phyloP scores from a whole-genome alignment of 23 red algal genomes.

The Cyanidioschyzon merolae region DNA sequence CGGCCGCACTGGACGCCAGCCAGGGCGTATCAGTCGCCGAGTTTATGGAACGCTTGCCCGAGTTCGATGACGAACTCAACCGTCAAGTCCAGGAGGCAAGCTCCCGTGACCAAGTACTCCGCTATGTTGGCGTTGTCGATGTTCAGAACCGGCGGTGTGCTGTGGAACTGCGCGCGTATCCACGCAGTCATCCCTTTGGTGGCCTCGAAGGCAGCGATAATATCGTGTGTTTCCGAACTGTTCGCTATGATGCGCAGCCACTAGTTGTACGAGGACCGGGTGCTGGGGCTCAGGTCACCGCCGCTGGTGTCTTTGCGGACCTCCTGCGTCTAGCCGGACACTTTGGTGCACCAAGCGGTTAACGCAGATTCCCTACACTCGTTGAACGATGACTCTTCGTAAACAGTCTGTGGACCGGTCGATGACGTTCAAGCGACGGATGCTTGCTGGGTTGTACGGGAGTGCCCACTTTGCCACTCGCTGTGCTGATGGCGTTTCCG shows the following conservation, averaged over 20 bases:
- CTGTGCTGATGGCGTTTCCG: no score
- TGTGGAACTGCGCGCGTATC: constrained; percentile 59
- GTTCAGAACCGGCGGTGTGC: constrained; percentile 34
- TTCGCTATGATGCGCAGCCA: constrained; percentile 84
- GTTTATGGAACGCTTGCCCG: constrained; percentile 65
- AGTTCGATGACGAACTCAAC: constrained; percentile 51
- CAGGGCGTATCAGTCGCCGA: constrained; percentile 48
- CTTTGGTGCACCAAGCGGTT: constrained; percentile 58
- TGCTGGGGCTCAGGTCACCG: constrained; percentile 84
- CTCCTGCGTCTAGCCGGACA: constrained; percentile 67
- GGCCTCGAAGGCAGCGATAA: constrained; percentile 82
- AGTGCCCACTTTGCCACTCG: no score
- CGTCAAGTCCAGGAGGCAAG: constrained; percentile 61
- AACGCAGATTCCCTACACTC: no score
- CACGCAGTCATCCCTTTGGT: constrained; percentile 71
- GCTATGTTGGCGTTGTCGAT: constrained; percentile 87
- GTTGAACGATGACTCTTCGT: neutral
- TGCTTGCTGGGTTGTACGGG: no score
- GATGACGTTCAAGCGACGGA: neutral
- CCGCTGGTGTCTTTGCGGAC: constrained; percentile 91
- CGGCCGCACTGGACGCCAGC: constrained; percentile 31
- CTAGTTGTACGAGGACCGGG: constrained; percentile 86
- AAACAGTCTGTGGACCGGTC: neutral
- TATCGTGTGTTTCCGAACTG: constrained; percentile 84
- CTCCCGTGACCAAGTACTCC: constrained; percentile 43